phyloP scores from a whole-genome alignment of 2,329 filamentous ascomycete species.

The Seiridium unicorne region DNA sequence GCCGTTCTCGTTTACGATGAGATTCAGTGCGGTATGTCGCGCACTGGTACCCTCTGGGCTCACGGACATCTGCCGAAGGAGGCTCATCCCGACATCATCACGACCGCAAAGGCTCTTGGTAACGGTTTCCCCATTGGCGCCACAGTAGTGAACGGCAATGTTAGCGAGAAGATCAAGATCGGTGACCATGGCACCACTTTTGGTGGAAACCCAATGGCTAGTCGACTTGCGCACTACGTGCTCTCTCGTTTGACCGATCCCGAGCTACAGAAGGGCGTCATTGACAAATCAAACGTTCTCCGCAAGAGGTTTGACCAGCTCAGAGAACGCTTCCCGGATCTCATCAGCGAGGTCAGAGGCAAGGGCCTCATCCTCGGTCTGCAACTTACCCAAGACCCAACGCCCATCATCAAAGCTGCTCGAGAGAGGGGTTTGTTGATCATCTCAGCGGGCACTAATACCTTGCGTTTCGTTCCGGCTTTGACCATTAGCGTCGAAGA shows the following conservation, averaged over 20 bases:
- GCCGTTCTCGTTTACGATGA: conserved; percentile 93
- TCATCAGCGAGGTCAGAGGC: conserved; percentile 78
- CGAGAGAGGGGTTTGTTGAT: conserved; percentile 84
- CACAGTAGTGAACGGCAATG: conserved; percentile 58
- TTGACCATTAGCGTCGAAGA: conserved; percentile 77
- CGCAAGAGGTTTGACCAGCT: conserved; percentile 45
- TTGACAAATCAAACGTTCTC: conserved; percentile 60
- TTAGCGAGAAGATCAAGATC: conserved; percentile 63
- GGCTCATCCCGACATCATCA: conserved; percentile 91
- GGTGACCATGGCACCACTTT: conserved; percentile 95
- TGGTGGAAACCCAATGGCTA: conserved; percentile 86
- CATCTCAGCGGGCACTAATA: conserved; percentile 92
- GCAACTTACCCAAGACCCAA: conserved; percentile 74
- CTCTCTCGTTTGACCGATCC: conserved; percentile 72
- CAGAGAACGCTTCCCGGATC: conserved; percentile 54
- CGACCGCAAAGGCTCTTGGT: conserved; percentile 91
- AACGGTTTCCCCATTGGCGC: conserved; percentile 97
- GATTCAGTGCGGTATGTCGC: conserved; percentile 89
- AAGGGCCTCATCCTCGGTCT: conserved; percentile 83
- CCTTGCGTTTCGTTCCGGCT: conserved; percentile 86
- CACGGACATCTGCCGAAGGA: conserved; percentile 69
- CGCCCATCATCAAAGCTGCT: conserved; percentile 76
- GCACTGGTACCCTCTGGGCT: conserved; percentile 90
- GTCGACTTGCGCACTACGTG: conserved; percentile 81
- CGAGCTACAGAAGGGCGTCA: conserved; percentile 67